Evolutionary conservation across 2,329 filamentous ascomycete species (phyloP), one percentile per base, ranked within the genome.

Genomic region (Ophiosphaerella narmari): DNA sequence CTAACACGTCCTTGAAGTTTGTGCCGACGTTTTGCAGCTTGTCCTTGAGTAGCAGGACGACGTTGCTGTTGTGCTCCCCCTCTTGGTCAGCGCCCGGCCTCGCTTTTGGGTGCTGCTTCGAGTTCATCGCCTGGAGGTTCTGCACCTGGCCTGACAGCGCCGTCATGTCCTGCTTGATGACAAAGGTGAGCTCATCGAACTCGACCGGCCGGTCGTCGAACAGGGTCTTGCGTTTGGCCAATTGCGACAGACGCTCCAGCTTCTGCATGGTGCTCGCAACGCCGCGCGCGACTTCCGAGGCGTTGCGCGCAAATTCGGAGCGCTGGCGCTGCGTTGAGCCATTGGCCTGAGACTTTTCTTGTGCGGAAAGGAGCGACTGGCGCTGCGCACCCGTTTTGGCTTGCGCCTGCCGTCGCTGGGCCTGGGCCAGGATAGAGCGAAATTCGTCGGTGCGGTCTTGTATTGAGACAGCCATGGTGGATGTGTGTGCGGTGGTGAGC

Each of bases 371-470:
- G 43, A 97, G 84, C 36, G 89, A 91, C 71, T 91, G 87, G 62
- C 89, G 85, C 74, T 95, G 90, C 29, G 88, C 82, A 65, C 89
- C 85, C 43, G 88, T 68, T 77, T 95, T 96, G 52, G 84, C 85
- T 9, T 87, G 82, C 29, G 86, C 86, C 67, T 94, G 86, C 57
- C 87, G 84, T 69, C 87, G 89, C 76, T 96, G 91, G 43, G 90
- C 89, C 72, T 96, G 90, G 39, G 84, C 81, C 55, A 97, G 85
- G 67, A 97, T 95, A 58, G 91, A 89, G 73, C 87, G 88, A 82
- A 99, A 99, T 81, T 99, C 94, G 70, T 86, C 83, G 50, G 94
- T 99, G 70, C 94, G 90, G 79, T 99, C 94, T 80, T 99, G 94
- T 74, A 97, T 96, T 43, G 91, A 93, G 46, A 79, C 77, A 52